Conservation (phyloP, 371 early-diverging fungal genomes). For the Rhizopus microsporus region DNA sequence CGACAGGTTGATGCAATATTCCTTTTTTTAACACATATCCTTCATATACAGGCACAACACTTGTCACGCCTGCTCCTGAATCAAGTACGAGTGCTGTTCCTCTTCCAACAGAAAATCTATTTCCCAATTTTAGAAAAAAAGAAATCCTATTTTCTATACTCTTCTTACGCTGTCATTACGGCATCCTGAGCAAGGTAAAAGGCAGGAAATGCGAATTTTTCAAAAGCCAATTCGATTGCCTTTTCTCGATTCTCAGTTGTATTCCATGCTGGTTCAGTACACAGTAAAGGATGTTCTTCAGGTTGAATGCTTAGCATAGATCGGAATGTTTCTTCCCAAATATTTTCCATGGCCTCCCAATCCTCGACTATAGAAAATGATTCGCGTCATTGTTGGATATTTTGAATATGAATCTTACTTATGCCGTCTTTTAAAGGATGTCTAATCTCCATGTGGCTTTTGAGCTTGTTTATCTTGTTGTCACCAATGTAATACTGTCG, state of each 20-base stretch:
- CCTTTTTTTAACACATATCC: slow-evolving; percentile 94
- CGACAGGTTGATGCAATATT: slow-evolving; percentile 75
- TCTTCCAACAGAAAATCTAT: slow-evolving; percentile 86
- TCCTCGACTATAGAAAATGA: slow-evolving; percentile 58
- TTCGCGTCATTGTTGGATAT: background rate
- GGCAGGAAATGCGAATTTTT: slow-evolving; percentile 88
- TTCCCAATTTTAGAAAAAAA: slow-evolving; percentile 1
- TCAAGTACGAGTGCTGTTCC: slow-evolving; percentile 91
- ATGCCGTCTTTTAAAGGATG: slow-evolving; percentile 73
- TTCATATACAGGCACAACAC: slow-evolving; percentile 93
- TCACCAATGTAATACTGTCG: slow-evolving; percentile 77
- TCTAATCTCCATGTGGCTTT: slow-evolving; percentile 74
- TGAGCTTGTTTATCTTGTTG: slow-evolving; percentile 72
- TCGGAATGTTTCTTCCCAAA: slow-evolving; percentile 83
- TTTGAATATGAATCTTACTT: slow-evolving; percentile 42
- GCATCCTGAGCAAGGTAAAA: slow-evolving; percentile 91
- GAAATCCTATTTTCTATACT: background rate
- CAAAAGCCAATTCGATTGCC: slow-evolving; percentile 90
- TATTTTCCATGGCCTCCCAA: slow-evolving; percentile 90
- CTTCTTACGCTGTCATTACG: slow-evolving; percentile 87
- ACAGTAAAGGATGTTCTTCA: slow-evolving; percentile 86
- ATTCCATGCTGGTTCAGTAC: slow-evolving; percentile 92
- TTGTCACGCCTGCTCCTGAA: slow-evolving; percentile 84
- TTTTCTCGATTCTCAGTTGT: slow-evolving; percentile 80
- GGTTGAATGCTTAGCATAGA: slow-evolving; percentile 67